A percentile compares a stretch with the other conserved stretches of the same genome.
Conservation (phyloP, 495 filamentous ascomycete species). For the Daldinia vernicosa region DNA sequence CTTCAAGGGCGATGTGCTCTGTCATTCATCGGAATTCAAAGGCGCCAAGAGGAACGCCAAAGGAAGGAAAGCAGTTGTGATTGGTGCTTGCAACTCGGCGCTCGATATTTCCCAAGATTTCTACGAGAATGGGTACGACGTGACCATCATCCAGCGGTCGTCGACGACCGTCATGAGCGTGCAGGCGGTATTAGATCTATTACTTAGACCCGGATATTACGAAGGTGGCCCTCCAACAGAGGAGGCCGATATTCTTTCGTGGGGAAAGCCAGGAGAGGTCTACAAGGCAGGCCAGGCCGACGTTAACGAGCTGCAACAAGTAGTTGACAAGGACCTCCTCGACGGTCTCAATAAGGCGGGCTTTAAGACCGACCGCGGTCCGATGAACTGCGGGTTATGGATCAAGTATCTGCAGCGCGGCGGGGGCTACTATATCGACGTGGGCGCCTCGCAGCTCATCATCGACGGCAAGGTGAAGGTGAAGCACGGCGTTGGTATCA, state of each 20-base stretch:
- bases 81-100: conserved; percentile 82
- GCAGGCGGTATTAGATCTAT: conserved; percentile 55
- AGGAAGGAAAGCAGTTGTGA: conserved; percentile 75
- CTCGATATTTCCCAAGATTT: conserved; percentile 88
- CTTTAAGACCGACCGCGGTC: conserved; percentile 74
- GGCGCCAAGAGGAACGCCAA: conserved; percentile 60
- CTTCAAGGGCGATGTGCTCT: conserved; percentile 68
- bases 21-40: conserved; percentile 75
- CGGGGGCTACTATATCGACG: conserved; percentile 85
- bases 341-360: conserved; percentile 71
- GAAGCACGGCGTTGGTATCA: conserved; percentile 74
- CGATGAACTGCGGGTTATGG: conserved; percentile 70
- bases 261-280: conserved; percentile 66
- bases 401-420: conserved; percentile 81
- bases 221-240: conserved; percentile 69
- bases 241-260: conserved; percentile 68
- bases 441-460: conserved; percentile 77
- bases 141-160: conserved; percentile 84
- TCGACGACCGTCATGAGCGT: conserved; percentile 75
- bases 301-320: conserved; percentile 56
- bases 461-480: conserved; percentile 78
- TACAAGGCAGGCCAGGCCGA: conserved; percentile 65
- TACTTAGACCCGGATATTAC: conserved; percentile 67
- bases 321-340: conserved; percentile 63
- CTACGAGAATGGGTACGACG: conserved; percentile 80